Percentiles rank a stretch among this genome's conserved stretches.
Conservation (phyloP, 371 early-diverging fungal species). For the Apophysomyces ossiformis region DNA sequence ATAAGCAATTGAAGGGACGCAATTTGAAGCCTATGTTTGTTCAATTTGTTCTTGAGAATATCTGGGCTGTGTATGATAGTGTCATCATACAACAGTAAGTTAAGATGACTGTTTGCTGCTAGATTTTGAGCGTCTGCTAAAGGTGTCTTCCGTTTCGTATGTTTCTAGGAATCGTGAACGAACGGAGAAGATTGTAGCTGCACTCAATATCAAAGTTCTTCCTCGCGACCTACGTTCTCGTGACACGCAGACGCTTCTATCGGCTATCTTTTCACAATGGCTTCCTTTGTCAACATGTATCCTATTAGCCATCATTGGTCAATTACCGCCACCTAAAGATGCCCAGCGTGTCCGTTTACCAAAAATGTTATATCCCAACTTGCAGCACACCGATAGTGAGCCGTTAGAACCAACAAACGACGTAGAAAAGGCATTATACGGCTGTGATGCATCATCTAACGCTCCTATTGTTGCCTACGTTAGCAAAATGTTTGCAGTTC, state of each 20-base stretch:
- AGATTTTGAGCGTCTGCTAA: too few species aligned
- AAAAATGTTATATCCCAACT: constrained; percentile 71
- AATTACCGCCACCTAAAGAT: constrained; percentile 83
- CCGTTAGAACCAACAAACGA: constrained; percentile 52
- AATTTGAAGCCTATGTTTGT: constrained; percentile 93
- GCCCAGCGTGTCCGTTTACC: constrained; percentile 88
- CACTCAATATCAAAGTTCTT: constrained; percentile 84
- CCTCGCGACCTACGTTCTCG: constrained; percentile 90
- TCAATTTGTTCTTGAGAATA: constrained; percentile 92
- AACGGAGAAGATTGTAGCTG: constrained; percentile 90
- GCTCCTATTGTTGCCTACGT: constrained; percentile 85
- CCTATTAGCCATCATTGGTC: constrained; percentile 83
- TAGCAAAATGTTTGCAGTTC: constrained; percentile 92
- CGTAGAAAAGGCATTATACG: constrained; percentile 66
- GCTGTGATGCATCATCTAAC: constrained; percentile 56
- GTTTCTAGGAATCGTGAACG: constrained; percentile 74
- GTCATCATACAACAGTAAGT: constrained; percentile 73
- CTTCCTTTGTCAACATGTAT: constrained; percentile 79
- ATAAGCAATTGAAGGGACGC: constrained; percentile 85
- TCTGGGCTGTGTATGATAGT: constrained; percentile 95
- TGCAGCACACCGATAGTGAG: constrained; percentile 40
- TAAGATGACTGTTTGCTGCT: background rate
- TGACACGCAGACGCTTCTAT: constrained; percentile 76
- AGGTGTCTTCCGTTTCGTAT: too few species aligned
- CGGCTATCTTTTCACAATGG: constrained; percentile 85